Percentiles rank a stretch among this genome's conserved stretches.
Conservation (phyloP, 1,139 yeast species). For the Pichia cactophila region DNA sequence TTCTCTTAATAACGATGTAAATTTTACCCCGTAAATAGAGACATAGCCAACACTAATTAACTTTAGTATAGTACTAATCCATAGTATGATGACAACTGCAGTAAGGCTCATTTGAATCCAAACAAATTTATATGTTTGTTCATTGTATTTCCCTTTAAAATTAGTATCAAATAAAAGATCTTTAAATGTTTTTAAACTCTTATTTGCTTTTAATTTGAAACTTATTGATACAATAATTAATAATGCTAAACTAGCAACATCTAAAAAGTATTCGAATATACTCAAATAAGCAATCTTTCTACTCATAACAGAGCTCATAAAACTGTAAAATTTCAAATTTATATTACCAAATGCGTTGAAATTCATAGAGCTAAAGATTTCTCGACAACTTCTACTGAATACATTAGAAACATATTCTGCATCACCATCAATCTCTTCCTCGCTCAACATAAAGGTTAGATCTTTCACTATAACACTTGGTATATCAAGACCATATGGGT, state of each 20-base stretch:
- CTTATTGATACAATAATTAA: constrained; percentile 13
- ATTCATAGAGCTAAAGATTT: constrained; percentile 8
- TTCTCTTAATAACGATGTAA: not conserved
- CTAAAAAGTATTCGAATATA: constrained; percentile 9
- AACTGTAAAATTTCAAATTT: not conserved
- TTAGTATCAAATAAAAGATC: constrained; percentile 3
- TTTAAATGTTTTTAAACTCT: constrained; percentile 1
- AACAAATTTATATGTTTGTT: not conserved
- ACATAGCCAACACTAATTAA: constrained; percentile 2
- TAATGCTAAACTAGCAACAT: constrained; percentile 12
- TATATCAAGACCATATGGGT: constrained; percentile 36
- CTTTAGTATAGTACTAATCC: constrained; percentile 2
- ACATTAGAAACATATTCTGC: constrained; percentile 36
- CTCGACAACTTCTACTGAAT: constrained; percentile 27
- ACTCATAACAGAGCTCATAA: constrained; percentile 6
- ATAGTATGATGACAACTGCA: not conserved
- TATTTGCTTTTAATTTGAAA: constrained; percentile 8
- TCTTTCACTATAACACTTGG: constrained; percentile 41
- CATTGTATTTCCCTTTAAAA: constrained; percentile 2
- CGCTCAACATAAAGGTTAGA: constrained; percentile 42
- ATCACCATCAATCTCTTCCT: constrained; percentile 33
- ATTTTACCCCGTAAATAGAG: constrained; percentile 1
- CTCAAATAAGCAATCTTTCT: not conserved
- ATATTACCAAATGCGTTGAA: not conserved
- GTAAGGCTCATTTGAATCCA: not conserved